phyloP scores from a whole-genome alignment of 169 alveolate genomes.

The Plasmodium adleri region DNA sequence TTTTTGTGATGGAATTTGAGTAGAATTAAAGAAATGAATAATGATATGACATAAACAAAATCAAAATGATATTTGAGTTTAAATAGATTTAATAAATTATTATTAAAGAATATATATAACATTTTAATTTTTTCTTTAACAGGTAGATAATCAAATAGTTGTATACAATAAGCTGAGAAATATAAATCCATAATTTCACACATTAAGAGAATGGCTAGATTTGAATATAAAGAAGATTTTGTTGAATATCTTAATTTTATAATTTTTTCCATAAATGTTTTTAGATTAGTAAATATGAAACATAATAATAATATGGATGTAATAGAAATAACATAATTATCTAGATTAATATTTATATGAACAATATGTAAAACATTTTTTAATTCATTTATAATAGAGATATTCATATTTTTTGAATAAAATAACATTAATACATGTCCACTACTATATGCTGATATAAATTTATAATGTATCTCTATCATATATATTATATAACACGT shows the following conservation, averaged over 20 bases:
- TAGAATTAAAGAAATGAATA: conserved; percentile 21
- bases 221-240: conserved; percentile 51
- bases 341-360: conserved; percentile 52
- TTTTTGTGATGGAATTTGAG: conserved; percentile 23
- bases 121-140: conserved; percentile 46
- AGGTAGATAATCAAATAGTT: conserved; percentile 66
- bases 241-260: conserved; percentile 48
- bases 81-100: conserved; percentile 25
- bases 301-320: conserved; percentile 50
- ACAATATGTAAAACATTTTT: conserved; percentile 51
- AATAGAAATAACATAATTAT: conserved; percentile 52
- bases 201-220: conserved; percentile 53
- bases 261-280: conserved; percentile 70
- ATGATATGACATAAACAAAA: conserved; percentile 50
- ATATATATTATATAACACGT: conserved; percentile 63
- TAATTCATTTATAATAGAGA: conserved; percentile 44
- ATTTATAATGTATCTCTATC: conserved; percentile 49
- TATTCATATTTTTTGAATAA: conserved; percentile 49
- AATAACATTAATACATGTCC: conserved; percentile 65
- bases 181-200: conserved; percentile 65
- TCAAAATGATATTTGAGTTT: conserved; percentile 63
- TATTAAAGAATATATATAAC: conserved; percentile 51
- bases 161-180: conserved; percentile 67
- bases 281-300: conserved; percentile 56
- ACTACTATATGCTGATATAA: conserved; percentile 46